Evolutionary conservation across 2,329 filamentous ascomycete species (phyloP), one percentile per base, ranked within the genome.

Genomic region (Aspergillus piperis): DNA sequence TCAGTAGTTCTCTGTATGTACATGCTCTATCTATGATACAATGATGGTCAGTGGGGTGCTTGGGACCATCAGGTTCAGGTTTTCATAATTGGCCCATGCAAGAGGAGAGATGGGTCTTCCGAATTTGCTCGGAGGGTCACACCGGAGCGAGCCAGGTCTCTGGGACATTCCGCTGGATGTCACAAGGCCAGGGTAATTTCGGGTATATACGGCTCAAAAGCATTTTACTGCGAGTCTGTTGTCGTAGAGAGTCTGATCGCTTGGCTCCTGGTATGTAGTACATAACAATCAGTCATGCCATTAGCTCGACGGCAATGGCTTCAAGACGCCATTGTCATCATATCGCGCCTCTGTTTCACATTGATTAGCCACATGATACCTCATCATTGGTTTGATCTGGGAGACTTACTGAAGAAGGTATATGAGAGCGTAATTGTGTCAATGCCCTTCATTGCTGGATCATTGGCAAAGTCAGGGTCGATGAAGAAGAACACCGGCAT

Each of bases 401-500:
- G 36, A 21, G 8, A 21, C 91, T 82, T 81, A 96, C 92, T 99
- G 77, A 99, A 99, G 75, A 99, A 99, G 0, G 95, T 99, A 80
- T 99, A 99, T 68, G 89, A 96, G 71, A 99, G 78, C 36, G 95
- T 99, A 58, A 99, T 92, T 2, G 93, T 96, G 80, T 97, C 92
- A 64, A 99, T 91, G 0, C 90, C 90, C 78, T 86, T 91, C 94
- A 97, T 98, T 65, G 90, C 93, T 54, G 94, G 81, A 77, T 99
- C 95, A 68, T 90, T 93, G 61, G 94, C 83, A 80, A 99, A 89
- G 73, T 98, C 95, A 0, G 95, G 95, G 73, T 99, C 95, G 66
- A 99, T 90, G 77, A 98, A 99, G 80, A 99, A 99, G 78, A 99
- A 99, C 0, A 99, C 96, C 0, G 95, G 96, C 96, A 99, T 99